Conservation (phyloP, 345 rosid genomes). For the Brassica napus region DNA sequence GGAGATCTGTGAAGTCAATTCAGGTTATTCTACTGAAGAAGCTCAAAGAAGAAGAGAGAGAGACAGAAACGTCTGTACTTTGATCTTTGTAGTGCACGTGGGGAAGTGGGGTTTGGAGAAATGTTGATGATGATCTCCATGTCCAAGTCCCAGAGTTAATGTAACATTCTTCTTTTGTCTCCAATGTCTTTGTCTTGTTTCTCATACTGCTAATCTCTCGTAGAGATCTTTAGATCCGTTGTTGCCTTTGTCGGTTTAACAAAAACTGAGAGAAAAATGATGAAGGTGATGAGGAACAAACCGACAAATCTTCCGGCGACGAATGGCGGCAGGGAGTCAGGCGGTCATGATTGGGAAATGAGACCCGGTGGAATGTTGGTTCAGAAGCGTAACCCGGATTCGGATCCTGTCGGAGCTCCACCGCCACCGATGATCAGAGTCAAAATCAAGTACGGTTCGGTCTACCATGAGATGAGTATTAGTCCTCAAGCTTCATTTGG, state of each 20-base stretch:
- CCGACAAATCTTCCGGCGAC: slow-evolving; percentile 46
- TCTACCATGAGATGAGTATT: slow-evolving; percentile 75
- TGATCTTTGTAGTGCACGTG: slow-evolving; percentile 41
- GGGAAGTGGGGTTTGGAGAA: slow-evolving; percentile 41
- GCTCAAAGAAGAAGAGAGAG: slow-evolving; percentile 4
- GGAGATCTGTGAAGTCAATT: slow-evolving; percentile 40
- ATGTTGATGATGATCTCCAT: slow-evolving; percentile 35
- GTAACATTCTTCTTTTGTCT: slow-evolving; percentile 39
- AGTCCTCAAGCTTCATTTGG: slow-evolving; percentile 93
- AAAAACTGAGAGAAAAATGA: background rate
- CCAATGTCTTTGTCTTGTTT: slow-evolving; percentile 47
- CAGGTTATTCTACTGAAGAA: background rate
- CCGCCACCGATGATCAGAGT: slow-evolving; percentile 90
- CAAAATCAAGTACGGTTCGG: slow-evolving; percentile 84
- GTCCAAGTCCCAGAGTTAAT: slow-evolving; percentile 35
- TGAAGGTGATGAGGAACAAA: slow-evolving; percentile 57
- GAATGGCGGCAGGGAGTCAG: slow-evolving; percentile 55
- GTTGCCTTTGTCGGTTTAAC: background rate
- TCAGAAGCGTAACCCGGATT: slow-evolving; percentile 80
- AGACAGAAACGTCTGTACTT: slow-evolving; percentile 28
- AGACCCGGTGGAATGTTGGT: slow-evolving; percentile 99
- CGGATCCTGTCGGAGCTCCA: slow-evolving; percentile 58
- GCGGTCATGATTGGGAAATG: slow-evolving; percentile 80
- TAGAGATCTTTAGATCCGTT: slow-evolving; percentile 49
- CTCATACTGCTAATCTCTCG: slow-evolving; percentile 5